These are phyloP conservation scores for Guillardia theta DNA, from an alignment of 78 protist species.

Conservation along the genomic window DNA sequence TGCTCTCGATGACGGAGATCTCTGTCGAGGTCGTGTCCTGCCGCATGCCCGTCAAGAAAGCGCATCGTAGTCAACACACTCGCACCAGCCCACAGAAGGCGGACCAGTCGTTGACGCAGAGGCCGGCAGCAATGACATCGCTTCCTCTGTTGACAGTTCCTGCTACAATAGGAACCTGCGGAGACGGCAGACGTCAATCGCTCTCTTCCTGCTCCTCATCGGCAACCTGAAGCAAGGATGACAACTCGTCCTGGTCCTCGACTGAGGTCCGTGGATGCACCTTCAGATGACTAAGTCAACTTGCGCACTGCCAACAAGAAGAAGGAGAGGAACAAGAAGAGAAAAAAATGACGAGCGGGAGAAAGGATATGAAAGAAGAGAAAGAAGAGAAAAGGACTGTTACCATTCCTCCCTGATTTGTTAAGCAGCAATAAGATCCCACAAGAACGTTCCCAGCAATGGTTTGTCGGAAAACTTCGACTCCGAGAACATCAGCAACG, in stretches of 20 bases:
- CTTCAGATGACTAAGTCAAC: too few relatives aligned
- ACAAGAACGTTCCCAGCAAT: conserved; percentile 91
- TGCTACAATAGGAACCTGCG: conserved; percentile 76
- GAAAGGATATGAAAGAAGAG: too few relatives aligned
- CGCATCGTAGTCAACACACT: not conserved
- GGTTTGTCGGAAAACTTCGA: conserved; percentile 96
- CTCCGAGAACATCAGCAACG: conserved; percentile 43
- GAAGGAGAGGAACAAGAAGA: not conserved
- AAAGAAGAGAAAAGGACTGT: too few relatives aligned
- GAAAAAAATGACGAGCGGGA: conserved; percentile 39
- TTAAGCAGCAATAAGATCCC: conserved; percentile 88
- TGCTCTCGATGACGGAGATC: conserved; percentile 81
- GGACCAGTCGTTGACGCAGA: conserved; percentile 75
- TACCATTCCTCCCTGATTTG: conserved; percentile 92
- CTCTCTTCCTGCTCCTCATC: conserved; percentile 19
- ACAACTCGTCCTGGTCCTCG: conserved; percentile 92
- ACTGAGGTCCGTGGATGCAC: conserved; percentile 91
- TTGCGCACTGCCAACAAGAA: not conserved
- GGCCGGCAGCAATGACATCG: conserved; percentile 90
- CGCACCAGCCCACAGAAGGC: conserved; percentile 88
- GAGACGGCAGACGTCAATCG: not conserved
- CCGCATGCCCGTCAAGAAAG: not conserved
- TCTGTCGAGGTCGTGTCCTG: conserved; percentile 96
- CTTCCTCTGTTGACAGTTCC: conserved; percentile 96
- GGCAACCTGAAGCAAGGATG: conserved; percentile 92